Percentiles rank a stretch among this genome's conserved stretches.
Conservation (phyloP, 2,329 filamentous ascomycete species). For the Apiospora hydei region DNA sequence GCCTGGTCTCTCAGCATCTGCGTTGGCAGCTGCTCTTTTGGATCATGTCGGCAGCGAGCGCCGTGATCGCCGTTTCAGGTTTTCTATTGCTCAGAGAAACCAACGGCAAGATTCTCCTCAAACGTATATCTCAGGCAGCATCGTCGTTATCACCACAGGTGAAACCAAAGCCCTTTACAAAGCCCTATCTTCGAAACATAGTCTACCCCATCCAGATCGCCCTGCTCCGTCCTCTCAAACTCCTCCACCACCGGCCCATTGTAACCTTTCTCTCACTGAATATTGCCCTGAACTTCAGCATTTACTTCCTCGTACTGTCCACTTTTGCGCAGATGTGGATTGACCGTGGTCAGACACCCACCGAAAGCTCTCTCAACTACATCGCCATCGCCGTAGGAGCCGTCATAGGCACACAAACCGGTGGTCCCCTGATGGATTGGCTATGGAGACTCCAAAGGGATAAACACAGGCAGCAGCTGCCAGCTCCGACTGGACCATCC, state of each 20-base stretch:
- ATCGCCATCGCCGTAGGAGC: slow-evolving; percentile 70
- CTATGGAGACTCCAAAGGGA: slow-evolving; percentile 28
- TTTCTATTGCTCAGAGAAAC: slow-evolving; percentile 48
- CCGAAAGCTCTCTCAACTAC: slow-evolving; percentile 68
- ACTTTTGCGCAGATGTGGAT: slow-evolving; percentile 68
- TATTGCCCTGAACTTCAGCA: slow-evolving; percentile 65
- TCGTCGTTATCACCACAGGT: no score
- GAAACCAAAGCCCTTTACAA: slow-evolving; percentile 37
- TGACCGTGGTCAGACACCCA: slow-evolving; percentile 59
- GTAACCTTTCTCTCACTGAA: slow-evolving; percentile 63
- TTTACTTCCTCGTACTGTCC: slow-evolving; percentile 69
- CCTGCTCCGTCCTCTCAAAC: slow-evolving; percentile 26
- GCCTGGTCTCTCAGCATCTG: slow-evolving; percentile 45
- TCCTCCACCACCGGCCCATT: slow-evolving; percentile 66
- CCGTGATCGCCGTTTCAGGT: slow-evolving; percentile 43
- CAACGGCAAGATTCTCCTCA: slow-evolving; percentile 46
- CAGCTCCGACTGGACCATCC: not conserved
- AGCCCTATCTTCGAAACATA: slow-evolving; percentile 49
- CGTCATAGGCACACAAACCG: slow-evolving; percentile 59
- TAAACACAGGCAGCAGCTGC: no score
- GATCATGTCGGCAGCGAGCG: slow-evolving; percentile 51
- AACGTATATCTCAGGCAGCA: slow-evolving; percentile 43
- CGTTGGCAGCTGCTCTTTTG: slow-evolving; percentile 56
- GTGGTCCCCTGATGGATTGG: slow-evolving; percentile 51
- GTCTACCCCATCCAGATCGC: slow-evolving; percentile 57